Conservation (phyloP, 495 filamentous ascomycete species). For the Evansstolkia leycettana region DNA sequence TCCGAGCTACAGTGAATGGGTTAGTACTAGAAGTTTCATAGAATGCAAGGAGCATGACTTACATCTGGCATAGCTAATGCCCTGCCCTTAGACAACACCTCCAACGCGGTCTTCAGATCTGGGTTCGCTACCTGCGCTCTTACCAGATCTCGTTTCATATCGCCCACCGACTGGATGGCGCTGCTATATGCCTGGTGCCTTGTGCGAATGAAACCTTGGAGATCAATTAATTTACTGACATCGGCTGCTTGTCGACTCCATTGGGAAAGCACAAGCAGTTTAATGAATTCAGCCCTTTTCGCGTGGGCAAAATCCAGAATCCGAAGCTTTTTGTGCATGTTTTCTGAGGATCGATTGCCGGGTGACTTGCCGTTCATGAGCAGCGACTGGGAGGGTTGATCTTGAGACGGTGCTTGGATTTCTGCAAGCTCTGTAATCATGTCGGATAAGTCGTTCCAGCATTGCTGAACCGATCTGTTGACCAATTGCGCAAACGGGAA, state of each 20-base stretch:
- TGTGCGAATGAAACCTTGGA: slow-evolving; percentile 56
- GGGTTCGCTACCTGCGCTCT: slow-evolving; percentile 65
- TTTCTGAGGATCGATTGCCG: slow-evolving; percentile 51
- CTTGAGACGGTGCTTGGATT: slow-evolving; percentile 39
- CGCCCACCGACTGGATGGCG: slow-evolving; percentile 47
- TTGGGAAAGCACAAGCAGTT: slow-evolving; percentile 73
- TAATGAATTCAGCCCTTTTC: slow-evolving; percentile 67
- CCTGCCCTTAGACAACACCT: slow-evolving; percentile 65
- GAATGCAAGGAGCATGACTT: slow-evolving; percentile 13
- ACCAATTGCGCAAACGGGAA: slow-evolving; percentile 58
- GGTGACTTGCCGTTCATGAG: slow-evolving; percentile 37
- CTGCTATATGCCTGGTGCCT: slow-evolving; percentile 44
- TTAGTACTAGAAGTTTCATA: slow-evolving; percentile 13
- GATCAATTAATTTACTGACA: slow-evolving; percentile 73
- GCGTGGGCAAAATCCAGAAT: slow-evolving; percentile 60
- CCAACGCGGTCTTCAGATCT: slow-evolving; percentile 78
- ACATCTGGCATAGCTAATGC: slow-evolving; percentile 69
- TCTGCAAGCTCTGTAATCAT: slow-evolving; percentile 58
- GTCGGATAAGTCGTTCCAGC: slow-evolving; percentile 62
- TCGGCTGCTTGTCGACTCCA: slow-evolving; percentile 72
- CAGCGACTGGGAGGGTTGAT: slow-evolving; percentile 10
- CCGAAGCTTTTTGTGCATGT: slow-evolving; percentile 64
- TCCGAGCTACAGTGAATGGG: slow-evolving; percentile 37
- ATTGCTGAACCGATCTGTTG: slow-evolving; percentile 66
- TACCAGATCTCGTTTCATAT: slow-evolving; percentile 55